phyloP scores from a whole-genome alignment of 2,329 filamentous ascomycete species.

The Fusarium mundagurra region DNA sequence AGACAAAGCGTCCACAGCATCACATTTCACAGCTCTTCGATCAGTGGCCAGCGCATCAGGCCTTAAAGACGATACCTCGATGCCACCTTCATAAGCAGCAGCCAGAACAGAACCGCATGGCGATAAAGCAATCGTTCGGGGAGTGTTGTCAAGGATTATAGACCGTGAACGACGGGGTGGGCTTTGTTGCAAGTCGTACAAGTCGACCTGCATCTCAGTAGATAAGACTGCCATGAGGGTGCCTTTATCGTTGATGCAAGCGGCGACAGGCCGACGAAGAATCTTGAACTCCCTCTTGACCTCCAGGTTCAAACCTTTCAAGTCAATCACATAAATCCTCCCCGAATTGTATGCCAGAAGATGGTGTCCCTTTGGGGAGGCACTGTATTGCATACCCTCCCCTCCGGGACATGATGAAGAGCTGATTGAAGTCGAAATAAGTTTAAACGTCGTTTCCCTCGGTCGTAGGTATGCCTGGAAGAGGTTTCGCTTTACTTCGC shows the following conservation, averaged over 20 bases:
- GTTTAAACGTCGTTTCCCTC: slow-evolving; percentile 75
- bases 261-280: slow-evolving; percentile 76
- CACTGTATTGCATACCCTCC: slow-evolving; percentile 85
- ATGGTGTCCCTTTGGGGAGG: slow-evolving; percentile 78
- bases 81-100: slow-evolving; percentile 86
- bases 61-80: slow-evolving; percentile 83
- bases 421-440: slow-evolving; percentile 85
- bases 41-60: slow-evolving; percentile 71
- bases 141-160: slow-evolving; percentile 80
- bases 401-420: slow-evolving; percentile 84
- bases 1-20: slow-evolving; percentile 75
- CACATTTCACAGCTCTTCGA: slow-evolving; percentile 80
- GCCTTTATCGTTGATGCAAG: slow-evolving; percentile 83
- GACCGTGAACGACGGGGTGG: slow-evolving; percentile 78
- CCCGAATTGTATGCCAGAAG: slow-evolving; percentile 87
- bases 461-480: slow-evolving; percentile 81
- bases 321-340: slow-evolving; percentile 81
- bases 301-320: slow-evolving; percentile 65
- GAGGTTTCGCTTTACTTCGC: slow-evolving; percentile 78
- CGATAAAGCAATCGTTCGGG: slow-evolving; percentile 81
- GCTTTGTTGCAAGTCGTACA: slow-evolving; percentile 76
- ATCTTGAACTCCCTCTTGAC: slow-evolving; percentile 85
- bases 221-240: slow-evolving; percentile 81
- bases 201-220: slow-evolving; percentile 82
- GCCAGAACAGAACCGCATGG: slow-evolving; percentile 85